Conservation (phyloP, 2,329 filamentous ascomycete species). For the Aspergillus tubingensis region DNA sequence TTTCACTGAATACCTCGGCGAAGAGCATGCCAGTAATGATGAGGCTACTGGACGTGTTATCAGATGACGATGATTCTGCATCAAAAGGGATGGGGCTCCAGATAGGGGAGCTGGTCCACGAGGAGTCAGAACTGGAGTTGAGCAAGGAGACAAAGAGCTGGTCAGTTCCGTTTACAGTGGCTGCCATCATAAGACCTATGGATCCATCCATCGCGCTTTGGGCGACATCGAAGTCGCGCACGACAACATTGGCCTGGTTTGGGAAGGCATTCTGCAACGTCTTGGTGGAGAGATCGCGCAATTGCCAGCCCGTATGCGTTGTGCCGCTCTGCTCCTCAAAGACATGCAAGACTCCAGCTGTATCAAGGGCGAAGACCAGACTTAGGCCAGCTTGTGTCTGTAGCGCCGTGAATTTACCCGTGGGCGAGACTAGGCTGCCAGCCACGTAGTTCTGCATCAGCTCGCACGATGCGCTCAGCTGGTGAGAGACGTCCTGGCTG, state of each 20-base stretch:
- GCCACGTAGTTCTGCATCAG: slow-evolving; percentile 12
- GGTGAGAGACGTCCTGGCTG: background rate
- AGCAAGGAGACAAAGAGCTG: slow-evolving; percentile 6
- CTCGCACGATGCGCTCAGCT: background rate
- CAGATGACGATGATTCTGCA: background rate
- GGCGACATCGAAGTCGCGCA: slow-evolving; percentile 5
- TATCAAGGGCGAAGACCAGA: slow-evolving; percentile 5
- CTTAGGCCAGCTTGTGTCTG: slow-evolving; percentile 6
- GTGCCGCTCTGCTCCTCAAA: slow-evolving; percentile 9
- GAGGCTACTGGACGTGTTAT: background rate
- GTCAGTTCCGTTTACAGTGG: background rate
- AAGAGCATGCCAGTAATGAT: background rate
- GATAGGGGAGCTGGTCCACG: background rate
- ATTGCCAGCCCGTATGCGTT: slow-evolving; percentile 1
- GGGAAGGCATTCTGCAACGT: background rate
- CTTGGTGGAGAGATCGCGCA: background rate
- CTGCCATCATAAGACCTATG: slow-evolving; percentile 9
- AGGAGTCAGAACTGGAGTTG: background rate
- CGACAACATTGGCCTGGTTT: background rate
- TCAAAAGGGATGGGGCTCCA: slow-evolving; percentile 11
- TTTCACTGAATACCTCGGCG: background rate
- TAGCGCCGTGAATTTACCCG: slow-evolving; percentile 4
- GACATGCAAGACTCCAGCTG: background rate
- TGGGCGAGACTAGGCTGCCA: slow-evolving; percentile 5
- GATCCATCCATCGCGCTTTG: slow-evolving; percentile 5